Base-by-base conservation (phyloP, 441 rosid species). In the Adansonia madagascariensis region DNA sequence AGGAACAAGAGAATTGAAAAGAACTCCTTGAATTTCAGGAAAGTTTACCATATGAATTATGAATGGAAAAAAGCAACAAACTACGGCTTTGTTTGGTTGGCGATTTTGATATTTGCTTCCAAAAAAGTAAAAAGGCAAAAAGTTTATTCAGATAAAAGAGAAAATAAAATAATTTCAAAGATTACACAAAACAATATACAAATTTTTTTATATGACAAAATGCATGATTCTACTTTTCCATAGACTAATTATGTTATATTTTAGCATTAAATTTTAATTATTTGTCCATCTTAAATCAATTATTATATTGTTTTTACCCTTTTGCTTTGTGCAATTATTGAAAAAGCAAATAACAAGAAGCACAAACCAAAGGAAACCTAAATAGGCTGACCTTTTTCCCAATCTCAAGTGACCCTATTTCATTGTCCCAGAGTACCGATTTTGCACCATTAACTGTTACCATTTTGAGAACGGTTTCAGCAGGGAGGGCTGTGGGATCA, bases 321-420 rank as follows among this genome's bases (percentile, higher is more conserved):
- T 64, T 39, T 63, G 18, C 22, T 63, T 63, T 64, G 8, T 8
- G 49, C 49, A 64, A 39, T 39, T 8, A 64, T 64, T 39, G 22
- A 64, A 64, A 64, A 64, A 35, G 67, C 12, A 39, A 64, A 55
- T 55, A 17, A 6, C 10, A 17, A 56, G 18, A 64, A 39, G 6
- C 15, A 31, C n/a, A 3, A 62, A 31, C n/a, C 3, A 6, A 62
- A 62, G 2, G 17, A 10, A 64, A n/a, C 20, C 64, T 14, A 77
- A 52, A 8, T 63, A 20, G 24, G 73, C 91, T 18, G 46, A 91
- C 96, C 94, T 89, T 91, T 80, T 89, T 90, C 74, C 89, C 94
- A 77, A 81, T 83, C 84, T 89, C 96, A 78, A 91, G 88, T 1
- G 92, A 90, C 66, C 96, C 94, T 50, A 91, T 89, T 81, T 91